A percentile compares a stretch with the other conserved stretches of the same genome.
Evolutionary conservation across 257 asterid species (phyloP).

Genomic region (Nicotiana obtusifolia): DNA sequence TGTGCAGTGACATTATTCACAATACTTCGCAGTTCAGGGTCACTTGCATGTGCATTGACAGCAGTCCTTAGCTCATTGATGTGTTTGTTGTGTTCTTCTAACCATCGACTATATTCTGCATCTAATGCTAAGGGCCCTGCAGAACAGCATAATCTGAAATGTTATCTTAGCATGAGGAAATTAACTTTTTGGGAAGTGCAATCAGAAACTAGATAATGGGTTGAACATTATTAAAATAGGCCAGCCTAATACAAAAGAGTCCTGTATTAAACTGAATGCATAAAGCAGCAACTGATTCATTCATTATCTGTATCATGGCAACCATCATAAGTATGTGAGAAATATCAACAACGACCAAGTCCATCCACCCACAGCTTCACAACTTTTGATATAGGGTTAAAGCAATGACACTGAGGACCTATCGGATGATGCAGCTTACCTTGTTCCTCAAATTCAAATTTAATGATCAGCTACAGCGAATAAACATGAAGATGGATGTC

Average conservation of each 20-base stretch:
- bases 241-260: not conserved
- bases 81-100: conserved; percentile 68
- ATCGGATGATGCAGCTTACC: not conserved
- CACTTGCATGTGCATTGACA: conserved; percentile 72
- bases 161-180: not conserved
- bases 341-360: not conserved
- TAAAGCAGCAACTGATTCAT: not conserved
- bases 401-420: not conserved
- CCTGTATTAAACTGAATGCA: not conserved
- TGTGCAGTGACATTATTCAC: conserved; percentile 66
- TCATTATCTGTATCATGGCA: not conserved
- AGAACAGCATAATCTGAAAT: conserved; percentile 1
- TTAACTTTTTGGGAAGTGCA: not conserved
- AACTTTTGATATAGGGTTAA: not conserved
- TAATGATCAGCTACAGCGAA: not conserved
- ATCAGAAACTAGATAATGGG: not conserved
- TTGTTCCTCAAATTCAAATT: not conserved
- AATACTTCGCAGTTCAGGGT: conserved; percentile 53
- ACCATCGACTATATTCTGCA: conserved; percentile 81
- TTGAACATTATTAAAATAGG: not conserved
- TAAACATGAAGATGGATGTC: not conserved
- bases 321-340: not conserved
- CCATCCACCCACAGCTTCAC: not conserved
- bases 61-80: conserved; percentile 68
- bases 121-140: conserved; percentile 86